Evolutionary conservation across 75 land plant species (phyloP).

Genomic region (Adiantum capillusveneris): DNA sequence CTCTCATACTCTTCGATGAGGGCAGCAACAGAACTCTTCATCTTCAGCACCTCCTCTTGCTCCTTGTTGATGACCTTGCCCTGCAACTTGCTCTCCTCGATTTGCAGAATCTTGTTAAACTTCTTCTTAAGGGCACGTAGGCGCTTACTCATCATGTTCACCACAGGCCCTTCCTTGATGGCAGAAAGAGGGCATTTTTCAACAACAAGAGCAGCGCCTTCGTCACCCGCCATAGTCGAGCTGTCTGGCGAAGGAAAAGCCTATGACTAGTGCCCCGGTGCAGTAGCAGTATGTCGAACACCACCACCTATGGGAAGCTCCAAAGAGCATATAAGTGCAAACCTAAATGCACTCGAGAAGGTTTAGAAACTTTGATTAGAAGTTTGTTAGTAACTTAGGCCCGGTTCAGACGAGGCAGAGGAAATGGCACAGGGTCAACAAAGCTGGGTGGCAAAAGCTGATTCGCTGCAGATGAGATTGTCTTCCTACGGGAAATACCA

Average conservation of each 20-base stretch:
- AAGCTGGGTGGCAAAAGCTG: too few relatives aligned
- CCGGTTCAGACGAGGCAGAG: too few relatives aligned
- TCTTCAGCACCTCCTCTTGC: slow-evolving; percentile 84
- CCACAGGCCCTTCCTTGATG: slow-evolving; percentile 75
- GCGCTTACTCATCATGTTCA: slow-evolving; percentile 78
- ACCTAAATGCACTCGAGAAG: too few relatives aligned
- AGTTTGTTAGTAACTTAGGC: too few relatives aligned
- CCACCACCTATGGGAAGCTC: too few relatives aligned
- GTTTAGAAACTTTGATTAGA: too few relatives aligned
- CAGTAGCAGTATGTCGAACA: too few relatives aligned
- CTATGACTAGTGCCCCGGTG: too few relatives aligned
- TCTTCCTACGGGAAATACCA: too few relatives aligned
- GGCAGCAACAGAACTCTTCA: slow-evolving; percentile 54
- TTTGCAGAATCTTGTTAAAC: slow-evolving; percentile 76
- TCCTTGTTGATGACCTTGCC: slow-evolving; percentile 88
- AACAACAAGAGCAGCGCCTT: background rate
- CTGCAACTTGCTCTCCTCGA: slow-evolving; percentile 68
- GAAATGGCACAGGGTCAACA: too few relatives aligned
- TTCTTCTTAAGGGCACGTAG: slow-evolving; percentile 85
- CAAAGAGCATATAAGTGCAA: too few relatives aligned
- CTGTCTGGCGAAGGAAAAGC: background rate
- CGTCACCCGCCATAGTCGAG: background rate
- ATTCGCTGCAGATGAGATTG: too few relatives aligned
- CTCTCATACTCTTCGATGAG: slow-evolving; percentile 90
- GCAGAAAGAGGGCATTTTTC: background rate